Conservation (phyloP, 2,329 filamentous ascomycete species). For the Alternaria metachromatica region DNA sequence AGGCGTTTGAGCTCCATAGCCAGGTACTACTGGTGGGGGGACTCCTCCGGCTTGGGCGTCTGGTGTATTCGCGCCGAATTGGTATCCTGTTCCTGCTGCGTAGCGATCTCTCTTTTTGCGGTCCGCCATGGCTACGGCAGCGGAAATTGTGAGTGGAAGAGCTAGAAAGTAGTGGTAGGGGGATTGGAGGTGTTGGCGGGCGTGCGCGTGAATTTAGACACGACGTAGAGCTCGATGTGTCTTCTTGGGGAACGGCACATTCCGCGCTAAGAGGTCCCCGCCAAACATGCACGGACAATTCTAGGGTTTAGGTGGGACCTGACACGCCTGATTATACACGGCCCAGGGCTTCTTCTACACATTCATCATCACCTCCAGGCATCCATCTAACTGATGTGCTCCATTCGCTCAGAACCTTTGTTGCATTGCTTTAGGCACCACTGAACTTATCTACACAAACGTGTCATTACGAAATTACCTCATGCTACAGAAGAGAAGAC, state of each 20-base stretch:
- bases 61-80: slow-evolving; percentile 87
- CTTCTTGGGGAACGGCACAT: slow-evolving; percentile 43
- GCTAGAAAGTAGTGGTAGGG: slow-evolving; percentile 14
- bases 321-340: background rate
- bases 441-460: background rate
- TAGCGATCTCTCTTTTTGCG: slow-evolving; percentile 92
- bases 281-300: slow-evolving; percentile 25
- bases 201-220: slow-evolving; percentile 30
- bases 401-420: background rate
- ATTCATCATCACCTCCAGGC: slow-evolving; percentile 13
- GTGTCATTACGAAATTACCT: background rate
- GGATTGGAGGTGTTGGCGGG: slow-evolving; percentile 19
- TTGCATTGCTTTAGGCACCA: background rate
- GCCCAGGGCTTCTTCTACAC: background rate
- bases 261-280: slow-evolving; percentile 37
- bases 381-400: background rate
- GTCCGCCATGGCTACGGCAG: slow-evolving; percentile 40
- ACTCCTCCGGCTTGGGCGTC: slow-evolving; percentile 59
- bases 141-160: slow-evolving; percentile 11
- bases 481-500: background rate
- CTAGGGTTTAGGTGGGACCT: slow-evolving; percentile 11
- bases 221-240: slow-evolving; percentile 44
- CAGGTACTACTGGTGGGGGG: slow-evolving; percentile 23
- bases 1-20: slow-evolving; percentile 48
- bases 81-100: slow-evolving; percentile 91